A percentile compares a stretch with the other conserved stretches of the same genome.
phyloP scores from a whole-genome alignment of 2,329 filamentous ascomycete genomes.

The Epichloe festucae region DNA sequence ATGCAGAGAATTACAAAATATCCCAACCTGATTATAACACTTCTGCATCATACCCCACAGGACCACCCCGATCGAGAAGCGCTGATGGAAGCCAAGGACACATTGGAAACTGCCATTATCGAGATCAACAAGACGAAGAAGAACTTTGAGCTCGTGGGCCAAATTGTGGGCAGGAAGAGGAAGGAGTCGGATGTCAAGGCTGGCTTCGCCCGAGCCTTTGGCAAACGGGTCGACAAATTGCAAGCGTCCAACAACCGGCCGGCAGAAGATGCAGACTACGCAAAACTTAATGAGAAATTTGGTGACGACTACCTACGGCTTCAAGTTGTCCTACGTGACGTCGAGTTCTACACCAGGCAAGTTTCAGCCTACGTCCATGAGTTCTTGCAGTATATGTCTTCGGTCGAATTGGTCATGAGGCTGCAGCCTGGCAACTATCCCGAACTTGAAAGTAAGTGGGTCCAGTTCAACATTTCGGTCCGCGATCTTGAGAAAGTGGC shows the following conservation, averaged over 20 bases:
- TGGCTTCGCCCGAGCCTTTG: constrained; percentile 81
- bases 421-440: constrained; percentile 59
- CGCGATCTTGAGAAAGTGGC: constrained; percentile 74
- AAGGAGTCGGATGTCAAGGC: constrained; percentile 80
- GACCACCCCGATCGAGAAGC: constrained; percentile 71
- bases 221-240: constrained; percentile 75
- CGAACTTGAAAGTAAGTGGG: constrained; percentile 89
- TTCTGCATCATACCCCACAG: constrained; percentile 65
- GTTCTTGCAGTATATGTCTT: constrained; percentile 66
- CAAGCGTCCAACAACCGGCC: constrained; percentile 47
- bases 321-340: constrained; percentile 83
- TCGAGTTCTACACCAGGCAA: constrained; percentile 84
- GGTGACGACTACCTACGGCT: constrained; percentile 84
- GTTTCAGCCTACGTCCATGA: constrained; percentile 67
- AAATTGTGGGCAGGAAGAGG: constrained; percentile 72
- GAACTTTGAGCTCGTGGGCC: constrained; percentile 81
- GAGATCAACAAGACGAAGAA: constrained; percentile 95
- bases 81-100: constrained; percentile 40
- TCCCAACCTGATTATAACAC: constrained; percentile 67
- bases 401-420: constrained; percentile 72
- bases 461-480: constrained; percentile 76
- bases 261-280: constrained; percentile 71
- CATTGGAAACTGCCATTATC: constrained; percentile 53
- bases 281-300: constrained; percentile 72
- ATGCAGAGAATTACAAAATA: constrained; percentile 93